Conservation (phyloP, 768 basidiomycete genomes). For the Agrocybe pediades region DNA sequence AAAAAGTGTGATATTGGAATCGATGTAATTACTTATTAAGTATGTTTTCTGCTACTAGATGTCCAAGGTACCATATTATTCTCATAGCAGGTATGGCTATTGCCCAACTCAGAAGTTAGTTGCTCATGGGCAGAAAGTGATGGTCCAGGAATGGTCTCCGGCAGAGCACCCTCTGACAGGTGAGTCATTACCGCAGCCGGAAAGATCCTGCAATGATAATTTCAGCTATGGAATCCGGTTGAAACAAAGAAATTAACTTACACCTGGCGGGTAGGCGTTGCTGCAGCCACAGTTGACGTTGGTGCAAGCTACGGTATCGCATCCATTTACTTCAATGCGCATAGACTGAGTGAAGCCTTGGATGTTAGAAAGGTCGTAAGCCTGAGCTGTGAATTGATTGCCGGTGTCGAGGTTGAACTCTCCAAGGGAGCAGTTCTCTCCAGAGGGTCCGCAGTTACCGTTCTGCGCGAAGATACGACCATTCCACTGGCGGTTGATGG, state of each 20-base stretch:
- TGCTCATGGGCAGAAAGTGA: constrained; percentile 18
- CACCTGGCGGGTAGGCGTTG: constrained; percentile 33
- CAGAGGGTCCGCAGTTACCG: constrained; percentile 34
- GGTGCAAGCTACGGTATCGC: constrained; percentile 41
- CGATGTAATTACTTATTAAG: too few relatives aligned
- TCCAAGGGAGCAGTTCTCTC: constrained; percentile 37
- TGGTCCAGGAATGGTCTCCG: constrained; percentile 32
- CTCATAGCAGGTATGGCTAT: too few relatives aligned
- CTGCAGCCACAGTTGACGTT: constrained; percentile 36
- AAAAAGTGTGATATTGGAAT: too few relatives aligned
- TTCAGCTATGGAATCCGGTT: not conserved
- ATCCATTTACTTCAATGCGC: constrained; percentile 33
- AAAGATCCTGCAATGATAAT: constrained; percentile 28
- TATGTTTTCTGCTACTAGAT: too few relatives aligned
- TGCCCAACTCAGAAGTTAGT: not conserved
- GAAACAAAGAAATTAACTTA: constrained; percentile 16
- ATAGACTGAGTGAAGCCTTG: constrained; percentile 44
- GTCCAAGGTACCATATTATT: too few relatives aligned
- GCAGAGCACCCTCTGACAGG: constrained; percentile 38
- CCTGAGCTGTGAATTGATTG: constrained; percentile 28
- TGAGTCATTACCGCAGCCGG: constrained; percentile 38
- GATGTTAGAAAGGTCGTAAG: constrained; percentile 47
- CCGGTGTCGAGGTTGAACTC: constrained; percentile 42
- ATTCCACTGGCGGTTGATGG: constrained; percentile 38
- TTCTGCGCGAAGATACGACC: constrained; percentile 40